Evolutionary conservation across 352 stramenopile species (phyloP).

Genomic region (Globisporangium heterothallicum): DNA sequence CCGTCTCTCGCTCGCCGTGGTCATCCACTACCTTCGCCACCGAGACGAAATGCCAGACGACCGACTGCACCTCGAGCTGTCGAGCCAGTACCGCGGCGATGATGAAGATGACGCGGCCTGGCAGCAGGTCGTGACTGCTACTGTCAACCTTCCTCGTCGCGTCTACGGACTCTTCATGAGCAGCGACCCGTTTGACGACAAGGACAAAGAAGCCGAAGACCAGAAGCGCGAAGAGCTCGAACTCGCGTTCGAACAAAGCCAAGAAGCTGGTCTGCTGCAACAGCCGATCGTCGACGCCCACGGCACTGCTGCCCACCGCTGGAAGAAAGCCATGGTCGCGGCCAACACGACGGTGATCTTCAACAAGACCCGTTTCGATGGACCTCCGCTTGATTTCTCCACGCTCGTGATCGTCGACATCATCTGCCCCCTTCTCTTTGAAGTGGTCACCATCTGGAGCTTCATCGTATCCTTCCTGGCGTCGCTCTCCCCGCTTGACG

Average conservation of each 20-base stretch:
- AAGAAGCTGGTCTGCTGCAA: slow-evolving; percentile 34
- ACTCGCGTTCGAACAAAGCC: slow-evolving; percentile 44
- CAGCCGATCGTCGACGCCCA: slow-evolving; percentile 14
- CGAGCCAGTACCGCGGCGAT: slow-evolving; percentile 37
- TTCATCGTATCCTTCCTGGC: slow-evolving; percentile 56
- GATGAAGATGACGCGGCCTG: slow-evolving; percentile 66
- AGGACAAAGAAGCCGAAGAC: slow-evolving; percentile 70
- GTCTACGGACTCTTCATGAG: slow-evolving; percentile 41
- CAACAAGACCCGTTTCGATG: slow-evolving; percentile 74
- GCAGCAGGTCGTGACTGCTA: slow-evolving; percentile 35
- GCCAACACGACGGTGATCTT: slow-evolving; percentile 69
- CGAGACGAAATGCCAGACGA: slow-evolving; percentile 76
- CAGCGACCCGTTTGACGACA: slow-evolving; percentile 68
- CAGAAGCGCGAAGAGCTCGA: slow-evolving; percentile 59
- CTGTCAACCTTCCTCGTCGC: slow-evolving; percentile 30
- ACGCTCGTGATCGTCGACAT: slow-evolving; percentile 82
- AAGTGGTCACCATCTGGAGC: slow-evolving; percentile 65
- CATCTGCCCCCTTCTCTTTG: slow-evolving; percentile 78
- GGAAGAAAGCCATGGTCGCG: slow-evolving; percentile 69
- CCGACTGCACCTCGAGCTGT: slow-evolving; percentile 48
- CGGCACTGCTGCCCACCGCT: slow-evolving; percentile 32
- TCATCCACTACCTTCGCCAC: slow-evolving; percentile 83
- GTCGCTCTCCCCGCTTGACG: slow-evolving; percentile 55
- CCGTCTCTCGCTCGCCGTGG: slow-evolving; percentile 72
- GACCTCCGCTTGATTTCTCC: slow-evolving; percentile 74